Base-by-base conservation (phyloP, 805 yeast species). In the Kuraishia molischiana region DNA sequence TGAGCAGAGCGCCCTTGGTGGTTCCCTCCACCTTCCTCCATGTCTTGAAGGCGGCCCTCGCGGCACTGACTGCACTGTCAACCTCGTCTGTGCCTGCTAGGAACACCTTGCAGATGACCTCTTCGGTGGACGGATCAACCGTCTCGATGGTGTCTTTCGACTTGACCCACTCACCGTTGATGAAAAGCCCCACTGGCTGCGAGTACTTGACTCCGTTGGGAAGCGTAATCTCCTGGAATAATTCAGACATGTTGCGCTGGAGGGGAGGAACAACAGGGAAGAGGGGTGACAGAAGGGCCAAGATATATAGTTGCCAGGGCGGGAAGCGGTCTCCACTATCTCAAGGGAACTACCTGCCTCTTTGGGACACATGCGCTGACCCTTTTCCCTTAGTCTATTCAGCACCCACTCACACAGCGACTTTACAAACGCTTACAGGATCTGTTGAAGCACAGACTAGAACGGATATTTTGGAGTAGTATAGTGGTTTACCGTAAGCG, bases 151-250 rank as follows among this genome's bases (percentile, higher is more conserved):
- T 55, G 19, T 58, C 50, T 21, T 51, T 44, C 6, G 74, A 56
- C 26, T 54, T 46, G 29, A 63, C 59, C 56, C 69, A 73, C 51
- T 74, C 72, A 46, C 74, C 74, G 54, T 73, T 65, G 49, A 75
- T 74, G 55, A 74, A 78, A 43, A 78, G 60, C 6, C 85, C 85
- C 13, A 74, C 41, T 30, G 83, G 85, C 48, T 74, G 81, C 21
- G 55, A 46, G 53, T 61, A 71, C 35, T 62, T 64, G 34, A 53
- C 48, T 35, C 80, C 80, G 31, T 64, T 67, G 19, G 81, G 79
- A 13, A 38, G 18, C 34, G 38, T 30, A 19, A 34, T 38, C 18
- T 35, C 37, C 19, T 17, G 15, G 29, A 32, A 22, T 11, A 22
- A 22, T 8, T 28, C 17, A 28, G 31, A 28, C 31, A 28, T 28